Conservation (phyloP, 805 yeast genomes). For the Barnettozyma salicaria region DNA sequence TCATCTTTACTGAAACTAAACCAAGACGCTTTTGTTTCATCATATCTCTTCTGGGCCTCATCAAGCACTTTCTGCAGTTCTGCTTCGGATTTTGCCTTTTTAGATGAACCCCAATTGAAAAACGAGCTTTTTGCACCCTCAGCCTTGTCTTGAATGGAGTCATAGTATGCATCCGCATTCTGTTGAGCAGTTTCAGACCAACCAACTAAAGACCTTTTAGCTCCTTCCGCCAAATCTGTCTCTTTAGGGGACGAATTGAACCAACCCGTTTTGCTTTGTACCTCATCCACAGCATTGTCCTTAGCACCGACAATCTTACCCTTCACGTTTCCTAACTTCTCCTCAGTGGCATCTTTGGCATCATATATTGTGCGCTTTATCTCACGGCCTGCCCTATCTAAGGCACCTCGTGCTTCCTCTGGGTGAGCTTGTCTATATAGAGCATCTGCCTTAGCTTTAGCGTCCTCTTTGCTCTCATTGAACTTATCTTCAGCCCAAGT, state of each 20-base stretch:
- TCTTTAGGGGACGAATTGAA: conserved; percentile 20
- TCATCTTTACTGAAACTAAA: conserved; percentile 23
- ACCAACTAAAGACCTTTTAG: conserved; percentile 34
- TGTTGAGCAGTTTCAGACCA: conserved; percentile 42
- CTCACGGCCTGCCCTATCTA: conserved; percentile 16
- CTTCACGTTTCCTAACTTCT: conserved; percentile 14
- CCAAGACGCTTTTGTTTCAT: conserved; percentile 30
- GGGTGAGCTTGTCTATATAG: conserved; percentile 14
- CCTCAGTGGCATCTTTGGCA: conserved; percentile 20
- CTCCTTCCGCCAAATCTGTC: conserved; percentile 26
- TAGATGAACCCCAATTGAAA: conserved; percentile 17
- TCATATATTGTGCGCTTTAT: conserved; percentile 13
- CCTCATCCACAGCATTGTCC: conserved; percentile 10
- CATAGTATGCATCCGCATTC: conserved; percentile 23
- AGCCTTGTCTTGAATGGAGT: conserved; percentile 13
- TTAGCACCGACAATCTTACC: conserved; percentile 17
- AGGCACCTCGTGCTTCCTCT: conserved; percentile 11
- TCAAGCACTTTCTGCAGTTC: conserved; percentile 25
- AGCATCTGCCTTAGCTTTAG: conserved; percentile 18
- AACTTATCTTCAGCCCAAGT: conserved; percentile 23
- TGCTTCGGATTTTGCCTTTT: conserved; percentile 12
- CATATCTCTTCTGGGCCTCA: conserved; percentile 30
- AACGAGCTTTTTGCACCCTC: conserved; percentile 12
- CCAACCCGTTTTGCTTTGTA: conserved; percentile 11
- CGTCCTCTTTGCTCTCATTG: conserved; percentile 12